Evolutionary conservation across 164 flowering plant genomes (phyloP), one percentile per base, ranked within the genome.

Genomic region (Macadamia integrifolia): DNA sequence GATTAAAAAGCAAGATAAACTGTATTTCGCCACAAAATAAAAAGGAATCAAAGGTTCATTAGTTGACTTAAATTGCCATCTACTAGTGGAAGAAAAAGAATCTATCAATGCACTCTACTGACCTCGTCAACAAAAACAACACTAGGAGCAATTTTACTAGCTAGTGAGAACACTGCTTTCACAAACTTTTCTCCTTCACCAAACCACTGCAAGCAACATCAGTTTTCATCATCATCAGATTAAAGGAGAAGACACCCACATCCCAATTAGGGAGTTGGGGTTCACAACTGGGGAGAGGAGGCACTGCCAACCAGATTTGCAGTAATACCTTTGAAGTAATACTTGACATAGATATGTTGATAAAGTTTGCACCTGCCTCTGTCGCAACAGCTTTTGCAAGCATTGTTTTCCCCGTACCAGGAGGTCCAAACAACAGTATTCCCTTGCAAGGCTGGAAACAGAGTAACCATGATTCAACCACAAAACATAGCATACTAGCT

Each of bases 321-420:
- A 40, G 10, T 30, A 15, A 29, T 46, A 86, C 93, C 83, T 88
- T 88, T n/a, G 93, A 88, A 31, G 93, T 82, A 62, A 88, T 88
- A 77, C 86, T 85, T 5, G 93, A 88, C 93, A 86, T 86, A 18
- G 93, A 88, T 72, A 88, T 87, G 61, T 88, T 88, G 66, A 88
- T 88, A 55, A 88, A 88, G 74, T 87, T 87, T 32, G 93, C 91
- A 71, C 93, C 91, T 66, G 91, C 91, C 71, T 87, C 91, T 35
- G 93, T 88, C n/a, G 91, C 93, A 73, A 88, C 93, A 65, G 91
- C 93, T 76, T 88, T 88, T 18, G 93, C 93, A 70, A 88, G 86
- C 91, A 88, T 87, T 58, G 93, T 88, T 74, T 88, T 88, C 46
- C 93, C 93, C 14, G 93, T 88, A 52, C 93, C 93, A 74, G 93